These are phyloP conservation scores for Eucalyptus erythrocorys DNA, from an alignment of 345 rosid genomes.

Conservation along the genomic window DNA sequence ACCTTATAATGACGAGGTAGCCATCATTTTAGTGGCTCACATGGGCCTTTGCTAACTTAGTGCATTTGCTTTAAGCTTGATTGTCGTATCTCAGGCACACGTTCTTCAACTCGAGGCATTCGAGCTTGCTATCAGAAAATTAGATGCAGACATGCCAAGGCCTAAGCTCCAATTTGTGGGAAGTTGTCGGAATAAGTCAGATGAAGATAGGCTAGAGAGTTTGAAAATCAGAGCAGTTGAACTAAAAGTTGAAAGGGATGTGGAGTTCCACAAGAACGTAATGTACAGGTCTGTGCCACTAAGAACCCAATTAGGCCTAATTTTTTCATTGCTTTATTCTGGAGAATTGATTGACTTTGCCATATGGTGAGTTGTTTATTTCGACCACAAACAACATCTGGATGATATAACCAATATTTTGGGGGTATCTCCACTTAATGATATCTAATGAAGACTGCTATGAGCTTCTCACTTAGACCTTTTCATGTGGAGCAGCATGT, in stretches of 20 bases:
- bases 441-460: neutral
- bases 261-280: constrained; percentile 66
- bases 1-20: constrained; percentile 16
- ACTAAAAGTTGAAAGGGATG: constrained; percentile 45
- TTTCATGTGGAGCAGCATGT: neutral
- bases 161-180: constrained; percentile 94
- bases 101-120: constrained; percentile 90
- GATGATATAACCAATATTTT: neutral
- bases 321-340: neutral
- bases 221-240: constrained; percentile 63
- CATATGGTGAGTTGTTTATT: neutral
- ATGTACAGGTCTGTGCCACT: constrained; percentile 52
- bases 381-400: neutral
- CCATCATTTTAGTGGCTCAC: constrained; percentile 6
- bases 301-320: neutral
- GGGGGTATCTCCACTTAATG: neutral
- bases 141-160: constrained; percentile 35
- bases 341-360: neutral
- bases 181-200: constrained; percentile 78
- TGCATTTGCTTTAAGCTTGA: neutral
- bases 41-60: neutral
- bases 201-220: constrained; percentile 71
- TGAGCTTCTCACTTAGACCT: neutral
- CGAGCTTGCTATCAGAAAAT: constrained; percentile 37
- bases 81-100: constrained; percentile 64